These are phyloP conservation scores for Fusarium penzigii DNA, from an alignment of 2,329 filamentous ascomycete species.

Conservation along the genomic window DNA sequence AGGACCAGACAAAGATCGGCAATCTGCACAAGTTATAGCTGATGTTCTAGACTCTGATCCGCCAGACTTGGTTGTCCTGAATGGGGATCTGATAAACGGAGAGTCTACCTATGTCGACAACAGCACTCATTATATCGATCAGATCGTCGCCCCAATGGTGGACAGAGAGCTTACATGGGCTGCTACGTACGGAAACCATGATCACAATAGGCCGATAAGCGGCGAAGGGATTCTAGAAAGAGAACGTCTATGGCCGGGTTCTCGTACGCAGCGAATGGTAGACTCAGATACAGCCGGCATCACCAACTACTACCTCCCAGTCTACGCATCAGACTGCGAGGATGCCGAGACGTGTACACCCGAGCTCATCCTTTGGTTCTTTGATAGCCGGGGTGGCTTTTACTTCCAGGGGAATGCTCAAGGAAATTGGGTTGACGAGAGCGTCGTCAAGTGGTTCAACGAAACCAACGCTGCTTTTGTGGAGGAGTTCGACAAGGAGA, in stretches of 20 bases:
- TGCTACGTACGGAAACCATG: constrained; percentile 70
- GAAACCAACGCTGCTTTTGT: constrained; percentile 35
- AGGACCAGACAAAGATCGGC: constrained; percentile 40
- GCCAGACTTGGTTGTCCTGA: constrained; percentile 63
- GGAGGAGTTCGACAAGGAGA: constrained; percentile 28
- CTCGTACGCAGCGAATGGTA: constrained; percentile 28
- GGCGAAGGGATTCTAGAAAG: constrained; percentile 20
- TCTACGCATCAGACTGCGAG: constrained; percentile 37
- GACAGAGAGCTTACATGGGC: constrained; percentile 58
- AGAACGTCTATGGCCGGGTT: constrained; percentile 24
- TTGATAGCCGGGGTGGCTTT: constrained; percentile 63
- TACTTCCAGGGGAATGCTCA: constrained; percentile 41
- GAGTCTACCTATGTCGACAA: constrained; percentile 59
- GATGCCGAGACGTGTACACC: constrained; percentile 31
- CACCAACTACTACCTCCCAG: constrained; percentile 47
- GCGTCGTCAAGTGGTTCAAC: constrained; percentile 47
- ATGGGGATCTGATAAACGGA: constrained; percentile 69
- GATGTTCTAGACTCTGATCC: constrained; percentile 33
- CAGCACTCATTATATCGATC: constrained; percentile 54
- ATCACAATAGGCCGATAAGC: constrained; percentile 53
- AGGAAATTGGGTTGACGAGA: constrained; percentile 46
- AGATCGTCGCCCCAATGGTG: constrained; percentile 58
- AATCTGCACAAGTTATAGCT: constrained; percentile 37
- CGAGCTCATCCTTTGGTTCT: constrained; percentile 64
- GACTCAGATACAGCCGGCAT: constrained; percentile 28